phyloP scores from a whole-genome alignment of 177 flowering plant genomes.

The Vitis hybrid region DNA sequence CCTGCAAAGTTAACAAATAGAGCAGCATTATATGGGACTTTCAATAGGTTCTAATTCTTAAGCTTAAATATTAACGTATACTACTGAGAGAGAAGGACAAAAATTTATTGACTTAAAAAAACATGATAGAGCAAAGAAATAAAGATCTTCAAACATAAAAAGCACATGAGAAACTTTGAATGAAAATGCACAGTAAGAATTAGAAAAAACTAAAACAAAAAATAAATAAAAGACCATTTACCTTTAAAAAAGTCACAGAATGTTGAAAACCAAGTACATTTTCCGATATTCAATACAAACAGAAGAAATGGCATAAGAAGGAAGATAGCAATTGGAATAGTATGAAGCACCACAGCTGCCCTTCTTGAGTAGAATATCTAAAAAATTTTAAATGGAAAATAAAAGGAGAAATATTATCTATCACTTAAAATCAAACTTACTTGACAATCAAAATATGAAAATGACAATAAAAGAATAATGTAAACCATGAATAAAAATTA shows the following conservation, averaged over 20 bases:
- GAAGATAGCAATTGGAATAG: constrained; percentile 65
- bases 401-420: not conserved
- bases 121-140: not conserved
- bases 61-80: not conserved
- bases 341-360: constrained; percentile 64
- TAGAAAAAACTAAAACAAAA: not conserved
- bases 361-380: constrained; percentile 75
- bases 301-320: constrained; percentile 54
- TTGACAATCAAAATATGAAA: constrained; percentile 1
- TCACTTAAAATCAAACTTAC: not conserved
- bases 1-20: constrained; percentile 48
- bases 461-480: not conserved
- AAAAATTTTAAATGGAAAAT: constrained; percentile 15
- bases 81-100: not conserved
- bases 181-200: not conserved
- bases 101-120: not conserved
- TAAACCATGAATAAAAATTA: not conserved
- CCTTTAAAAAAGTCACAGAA: constrained; percentile 68
- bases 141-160: not conserved
- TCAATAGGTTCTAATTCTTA: not conserved
- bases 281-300: constrained; percentile 33
- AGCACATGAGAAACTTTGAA: not conserved
- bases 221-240: constrained; percentile 14
- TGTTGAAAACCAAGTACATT: constrained; percentile 33
- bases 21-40: not conserved